Conservation (phyloP, 176 grass and related monocot species). For the maize (Zea mays) region Zm-B73-REFERENCE-NAM-5.0 NC_050105.1:141626001-141626500, state of each 20-base stretch:
- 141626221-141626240: constrained; percentile 35
- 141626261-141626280: background rate
- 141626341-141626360: constrained; percentile 8
- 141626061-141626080: background rate
- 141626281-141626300: background rate
- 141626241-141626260: background rate
- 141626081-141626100: background rate
- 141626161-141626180: background rate
- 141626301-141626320: constrained; percentile 12
- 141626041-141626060: background rate
- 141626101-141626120: background rate
- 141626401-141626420: background rate
- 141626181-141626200: constrained; percentile 7
- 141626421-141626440: constrained; percentile 23
- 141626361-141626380: background rate
- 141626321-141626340: constrained; percentile 25
- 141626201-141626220: constrained; percentile 3
- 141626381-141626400: constrained; percentile 10
- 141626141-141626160: background rate
- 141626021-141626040: background rate
- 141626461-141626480: background rate
- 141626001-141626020: constrained; percentile 5
- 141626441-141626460: constrained; percentile 38
- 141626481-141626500: constrained; percentile 2
- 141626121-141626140: no score